Base-by-base conservation (phyloP, 1,284 basidiomycete genomes). In the Peniophora sp. region DNA sequence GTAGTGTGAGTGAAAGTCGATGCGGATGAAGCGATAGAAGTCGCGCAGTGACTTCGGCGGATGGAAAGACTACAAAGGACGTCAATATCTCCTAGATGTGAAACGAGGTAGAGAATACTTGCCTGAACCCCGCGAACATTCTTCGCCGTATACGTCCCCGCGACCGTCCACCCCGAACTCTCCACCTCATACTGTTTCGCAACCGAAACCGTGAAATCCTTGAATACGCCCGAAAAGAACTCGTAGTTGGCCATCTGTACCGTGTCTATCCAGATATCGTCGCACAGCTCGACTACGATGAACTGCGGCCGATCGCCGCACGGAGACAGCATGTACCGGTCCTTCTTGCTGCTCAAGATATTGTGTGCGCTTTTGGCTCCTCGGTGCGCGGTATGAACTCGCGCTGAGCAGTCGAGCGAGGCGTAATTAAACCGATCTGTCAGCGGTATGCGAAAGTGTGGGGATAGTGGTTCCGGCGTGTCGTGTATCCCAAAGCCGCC, bases 211-310 rank as follows among this genome's bases (percentile, higher is more conserved):
- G 78, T 78, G 56, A 99, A 89, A 49, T 94, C 88, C 66, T 92
- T 90, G 71, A 99, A 97, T 48, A 97, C 90, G 10, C 95, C 93
- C 59, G 90, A 94, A 71, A 98, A 99, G 72, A 98, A 98, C 69
- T 99, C 96, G 66, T 91, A 97, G 62, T 98, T 97, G 49, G 94
- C 95, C 5, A 99, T 72, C 63, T 98, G 94, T 47, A 99, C 81
- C 0, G 94, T 96, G 66, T 99, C 95, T 60, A 98, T 92, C 36
- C 89, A 76, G 58, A 99, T 94, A 65, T 98, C 96, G 59, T 98
- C 95, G 70, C 97, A 99, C 5, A 98, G 81, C 68, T 99, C 97
- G 42, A 98, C 86, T 24, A 97, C 83, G 18, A 98, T 88, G 67
- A 85, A 97, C 61, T 97, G 92, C 24, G 76, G 71, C 54, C 75